Evolutionary conservation across 1,139 yeast genomes (phyloP).

Genomic region (Saccharomyces hybrid): DNA sequence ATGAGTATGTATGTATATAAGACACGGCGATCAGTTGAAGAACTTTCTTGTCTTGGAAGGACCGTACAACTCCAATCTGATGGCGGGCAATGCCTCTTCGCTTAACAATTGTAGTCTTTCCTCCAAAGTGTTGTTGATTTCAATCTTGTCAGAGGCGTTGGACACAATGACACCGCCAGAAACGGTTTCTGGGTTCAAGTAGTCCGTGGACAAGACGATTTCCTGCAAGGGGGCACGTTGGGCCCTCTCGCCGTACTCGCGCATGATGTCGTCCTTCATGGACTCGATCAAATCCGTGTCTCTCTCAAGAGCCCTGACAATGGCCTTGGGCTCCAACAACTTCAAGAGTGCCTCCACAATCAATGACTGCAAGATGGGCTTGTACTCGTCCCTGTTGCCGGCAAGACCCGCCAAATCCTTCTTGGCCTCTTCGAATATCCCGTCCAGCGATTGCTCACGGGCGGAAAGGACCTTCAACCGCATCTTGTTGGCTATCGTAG

Average conservation of each 20-base stretch:
- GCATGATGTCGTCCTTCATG: slow-evolving; percentile 46
- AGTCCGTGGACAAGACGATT: slow-evolving; percentile 49
- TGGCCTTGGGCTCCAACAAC: slow-evolving; percentile 62
- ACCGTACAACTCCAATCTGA: slow-evolving; percentile 87
- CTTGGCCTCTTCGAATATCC: slow-evolving; percentile 66
- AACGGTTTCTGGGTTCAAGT: slow-evolving; percentile 52
- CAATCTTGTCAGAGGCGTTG: slow-evolving; percentile 73
- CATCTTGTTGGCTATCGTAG: slow-evolving; percentile 91
- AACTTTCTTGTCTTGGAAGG: slow-evolving; percentile 81
- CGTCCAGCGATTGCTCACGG: slow-evolving; percentile 73
- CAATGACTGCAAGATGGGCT: slow-evolving; percentile 63
- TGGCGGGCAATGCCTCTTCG: slow-evolving; percentile 84
- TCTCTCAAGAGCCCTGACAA: slow-evolving; percentile 58
- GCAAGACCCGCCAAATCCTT: slow-evolving; percentile 50
- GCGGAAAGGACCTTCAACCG: slow-evolving; percentile 84
- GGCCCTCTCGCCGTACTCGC: slow-evolving; percentile 59
- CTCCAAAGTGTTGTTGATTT: slow-evolving; percentile 85
- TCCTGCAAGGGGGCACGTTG: slow-evolving; percentile 50
- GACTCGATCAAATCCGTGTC: slow-evolving; percentile 54
- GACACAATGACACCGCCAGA: slow-evolving; percentile 74
- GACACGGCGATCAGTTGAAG: slow-evolving; percentile 50
- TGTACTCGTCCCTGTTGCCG: slow-evolving; percentile 50
- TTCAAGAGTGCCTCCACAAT: slow-evolving; percentile 78
- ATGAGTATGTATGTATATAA: neutral
- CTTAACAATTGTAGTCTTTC: slow-evolving; percentile 82